Evolutionary conservation across 2,329 filamentous ascomycete species (phyloP), one percentile per base, ranked within the genome.

Genomic region (Pyricularia grisea): DNA sequence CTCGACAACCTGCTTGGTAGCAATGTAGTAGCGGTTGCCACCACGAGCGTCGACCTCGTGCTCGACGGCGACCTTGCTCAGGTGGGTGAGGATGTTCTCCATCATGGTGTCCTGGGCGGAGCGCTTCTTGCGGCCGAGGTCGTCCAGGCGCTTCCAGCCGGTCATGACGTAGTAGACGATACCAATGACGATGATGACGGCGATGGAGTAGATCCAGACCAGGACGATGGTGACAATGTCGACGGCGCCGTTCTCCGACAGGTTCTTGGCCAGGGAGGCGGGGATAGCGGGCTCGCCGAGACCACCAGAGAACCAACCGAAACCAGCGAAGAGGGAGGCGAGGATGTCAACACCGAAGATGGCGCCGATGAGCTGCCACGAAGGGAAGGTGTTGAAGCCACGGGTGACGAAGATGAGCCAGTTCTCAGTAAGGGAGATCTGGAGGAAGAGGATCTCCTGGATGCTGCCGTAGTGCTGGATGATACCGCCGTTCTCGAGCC

Each of bases 341-440:
- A 92, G 79, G 67, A 87, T 85, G 77, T 92, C 90, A 75, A 93
- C 90, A 77, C 86, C 83, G 73, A 90, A 81, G 78, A 92, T 92
- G 74, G 90, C 90, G 72, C 81, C 82, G 71, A 92, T 84, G 68
- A 93, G 83, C 80, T 92, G 90, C 87, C 88, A 91, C 2, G 89
- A 91, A 70, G 90, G 90, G 83, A 86, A 90, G 31, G 90, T 92
- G 79, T 88, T 84, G 74, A 86, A 88, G 76, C 90, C 87, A 74
- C 90, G 88, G 60, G 90, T 92, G 75, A 92, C 90, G 78, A 92
- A 92, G 77, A 92, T 92, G 70, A 92, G 84, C 90, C 90, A 92
- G 77, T 92, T 92, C 81, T 92, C 88, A 20, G 90, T 90, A 50
- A 92, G 82, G 6, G 89, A 87, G 74, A 92, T 88, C 77, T 92